Base-by-base conservation (phyloP, 192 early-diverging fungal genomes). In the Paraglomus brasilianum region DNA sequence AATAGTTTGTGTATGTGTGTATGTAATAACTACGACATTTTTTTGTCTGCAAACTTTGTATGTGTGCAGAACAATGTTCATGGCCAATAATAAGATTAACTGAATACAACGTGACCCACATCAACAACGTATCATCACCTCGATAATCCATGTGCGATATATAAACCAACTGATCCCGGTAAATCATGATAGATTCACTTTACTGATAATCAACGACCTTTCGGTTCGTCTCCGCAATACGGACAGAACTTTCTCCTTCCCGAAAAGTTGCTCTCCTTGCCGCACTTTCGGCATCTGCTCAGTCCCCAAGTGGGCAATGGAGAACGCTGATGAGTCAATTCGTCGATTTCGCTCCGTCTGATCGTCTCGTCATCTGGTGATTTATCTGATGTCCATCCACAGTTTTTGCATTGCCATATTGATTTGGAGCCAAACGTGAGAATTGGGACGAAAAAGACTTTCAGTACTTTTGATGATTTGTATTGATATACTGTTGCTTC, bases 301-400 rank as follows among this genome's bases (percentile, higher is more conserved):
- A 60, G 44, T 4, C 58, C 45, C 61, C 44, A 63, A 63, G 61
- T 63, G 43, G 44, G 61, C 14, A 63, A 24, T 8, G 42, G 45
- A 36, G n/a, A 9, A 2, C 14, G 58, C 15, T 60, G 58, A 5
- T 30, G 19, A 30, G 30, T 30, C 41, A 46, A 10, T 17, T 36
- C 60, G 1, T 41, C 30, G 22, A 46, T 45, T 47, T 47, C 21
- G 5, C 19, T 22, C n/a, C 21, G 53, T 47, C 21, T 30, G 1
- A 47, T 30, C 30, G 44, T 42, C 10, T 63, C 61, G 13, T 63
- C 61, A 8, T 56, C 21, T 8, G 61, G 61, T 46, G 11, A 36
- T 22, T 22, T 21, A 8, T 5, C 8, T 11, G 43, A 42, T 14
- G 41, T 46, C 61, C 61, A 63, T 4, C 36, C 47, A 13, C 61